Evolutionary conservation across 2,329 filamentous ascomycete species (phyloP).

Genomic region (Aspergillus oerlinghausenensis): DNA sequence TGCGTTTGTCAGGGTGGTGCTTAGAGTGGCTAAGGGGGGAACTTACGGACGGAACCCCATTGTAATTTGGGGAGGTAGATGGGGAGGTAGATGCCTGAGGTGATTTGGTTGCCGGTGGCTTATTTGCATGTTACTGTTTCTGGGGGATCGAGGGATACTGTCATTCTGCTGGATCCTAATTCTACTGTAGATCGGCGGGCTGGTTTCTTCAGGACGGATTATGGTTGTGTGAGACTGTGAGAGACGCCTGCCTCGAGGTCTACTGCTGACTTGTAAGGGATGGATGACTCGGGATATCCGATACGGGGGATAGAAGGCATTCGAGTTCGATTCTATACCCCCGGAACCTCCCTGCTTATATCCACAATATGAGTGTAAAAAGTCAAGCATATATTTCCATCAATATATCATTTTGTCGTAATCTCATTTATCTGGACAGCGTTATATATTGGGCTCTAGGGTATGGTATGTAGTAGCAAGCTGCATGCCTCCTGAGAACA

Average conservation of each 20-base stretch:
- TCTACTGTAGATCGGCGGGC: too few species aligned
- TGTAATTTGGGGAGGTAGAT: neutral
- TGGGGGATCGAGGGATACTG: constrained; percentile 10
- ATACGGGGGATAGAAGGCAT: neutral
- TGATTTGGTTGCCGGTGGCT: constrained; percentile 18
- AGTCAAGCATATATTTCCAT: neutral
- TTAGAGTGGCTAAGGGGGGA: neutral
- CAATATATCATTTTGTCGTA: neutral
- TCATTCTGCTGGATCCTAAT: neutral
- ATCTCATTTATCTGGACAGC: neutral
- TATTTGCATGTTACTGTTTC: constrained; percentile 21
- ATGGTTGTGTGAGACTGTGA: too few species aligned
- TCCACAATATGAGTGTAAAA: neutral
- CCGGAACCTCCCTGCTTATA: too few species aligned
- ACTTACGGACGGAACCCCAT: constrained; percentile 20
- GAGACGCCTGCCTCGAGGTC: too few species aligned
- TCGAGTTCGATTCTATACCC: neutral
- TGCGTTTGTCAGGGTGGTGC: too few species aligned
- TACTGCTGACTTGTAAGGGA: neutral
- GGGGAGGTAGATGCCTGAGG: constrained; percentile 24
- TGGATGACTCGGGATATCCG: neutral
- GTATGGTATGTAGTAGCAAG: neutral
- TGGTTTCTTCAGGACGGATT: neutral
- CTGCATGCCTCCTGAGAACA: neutral
- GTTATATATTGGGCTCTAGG: neutral